A percentile compares a stretch with the other conserved stretches of the same genome.
Conservation (phyloP, 805 yeast genomes). For the Yarrowia sp. region DNA sequence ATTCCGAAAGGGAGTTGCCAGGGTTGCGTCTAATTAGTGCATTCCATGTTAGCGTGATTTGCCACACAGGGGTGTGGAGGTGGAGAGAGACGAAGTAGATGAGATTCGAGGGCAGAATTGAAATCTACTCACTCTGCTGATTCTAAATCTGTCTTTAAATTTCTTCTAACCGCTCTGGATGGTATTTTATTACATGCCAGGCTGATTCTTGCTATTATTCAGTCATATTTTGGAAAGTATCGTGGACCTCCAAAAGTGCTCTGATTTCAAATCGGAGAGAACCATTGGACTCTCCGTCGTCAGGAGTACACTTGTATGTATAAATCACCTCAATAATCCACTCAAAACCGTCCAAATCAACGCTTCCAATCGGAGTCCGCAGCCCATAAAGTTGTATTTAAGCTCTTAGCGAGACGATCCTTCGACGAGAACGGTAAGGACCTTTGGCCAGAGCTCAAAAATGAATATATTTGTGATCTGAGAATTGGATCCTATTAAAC, state of each 20-base stretch:
- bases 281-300: not conserved
- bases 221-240: not conserved
- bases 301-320: not conserved
- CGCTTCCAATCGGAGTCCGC: not conserved
- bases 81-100: not conserved
- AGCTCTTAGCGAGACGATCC: conserved; percentile 5
- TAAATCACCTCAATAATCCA: not conserved
- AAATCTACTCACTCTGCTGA: not conserved
- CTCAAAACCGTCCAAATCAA: not conserved
- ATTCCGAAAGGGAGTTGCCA: not conserved
- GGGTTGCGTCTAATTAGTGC: conserved; percentile 7
- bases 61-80: not conserved
- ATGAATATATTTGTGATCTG: no score
- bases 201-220: conserved; percentile 1
- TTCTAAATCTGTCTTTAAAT: not conserved
- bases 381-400: conserved; percentile 2
- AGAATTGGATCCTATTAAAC: not conserved
- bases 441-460: no score
- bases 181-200: not conserved
- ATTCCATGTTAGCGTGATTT: conserved; percentile 1
- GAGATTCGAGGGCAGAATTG: no score
- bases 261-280: not conserved
- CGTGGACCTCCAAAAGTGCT: not conserved
- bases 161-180: not conserved
- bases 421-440: conserved; percentile 1